Evolutionary conservation across 768 basidiomycete genomes (phyloP).

Genomic region (Roridomyces roridus): DNA sequence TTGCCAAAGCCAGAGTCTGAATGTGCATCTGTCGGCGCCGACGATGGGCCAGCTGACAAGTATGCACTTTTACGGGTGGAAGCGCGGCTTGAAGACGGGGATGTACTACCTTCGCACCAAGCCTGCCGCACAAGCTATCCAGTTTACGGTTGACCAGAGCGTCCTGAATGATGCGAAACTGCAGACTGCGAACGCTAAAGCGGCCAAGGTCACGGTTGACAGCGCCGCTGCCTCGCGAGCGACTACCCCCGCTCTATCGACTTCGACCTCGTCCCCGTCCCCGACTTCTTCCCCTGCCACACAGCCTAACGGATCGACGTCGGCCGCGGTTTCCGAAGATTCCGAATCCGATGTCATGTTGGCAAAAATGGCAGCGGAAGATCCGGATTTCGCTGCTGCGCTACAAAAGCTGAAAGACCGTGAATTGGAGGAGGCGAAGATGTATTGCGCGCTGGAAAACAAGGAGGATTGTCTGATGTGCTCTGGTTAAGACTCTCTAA

Average conservation of each 20-base stretch:
- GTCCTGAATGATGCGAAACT: conserved; percentile 70
- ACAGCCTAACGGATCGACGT: neutral
- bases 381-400: conserved; percentile 83
- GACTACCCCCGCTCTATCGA: conserved; percentile 33
- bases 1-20: conserved; percentile 82
- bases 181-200: conserved; percentile 42
- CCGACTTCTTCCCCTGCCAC: conserved; percentile 29
- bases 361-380: conserved; percentile 58
- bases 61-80: conserved; percentile 90
- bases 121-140: conserved; percentile 80
- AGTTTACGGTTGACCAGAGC: conserved; percentile 74
- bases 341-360: conserved; percentile 51
- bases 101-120: conserved; percentile 85
- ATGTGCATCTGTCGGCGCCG: conserved; percentile 76
- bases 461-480: conserved; percentile 96
- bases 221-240: conserved; percentile 16
- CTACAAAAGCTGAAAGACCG: conserved; percentile 71
- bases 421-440: conserved; percentile 80
- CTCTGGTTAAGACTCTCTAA: conserved; percentile 57
- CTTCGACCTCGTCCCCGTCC: conserved; percentile 36
- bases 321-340: conserved; percentile 33
- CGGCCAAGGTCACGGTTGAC: conserved; percentile 15
- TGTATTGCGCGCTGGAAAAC: conserved; percentile 88
- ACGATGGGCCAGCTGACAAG: conserved; percentile 76
- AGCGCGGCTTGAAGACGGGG: conserved; percentile 84